A percentile compares a stretch with the other conserved stretches of the same genome.
Evolutionary conservation across 2,329 filamentous ascomycete genomes (phyloP).

Genomic region (Amauroascus verrucosus): DNA sequence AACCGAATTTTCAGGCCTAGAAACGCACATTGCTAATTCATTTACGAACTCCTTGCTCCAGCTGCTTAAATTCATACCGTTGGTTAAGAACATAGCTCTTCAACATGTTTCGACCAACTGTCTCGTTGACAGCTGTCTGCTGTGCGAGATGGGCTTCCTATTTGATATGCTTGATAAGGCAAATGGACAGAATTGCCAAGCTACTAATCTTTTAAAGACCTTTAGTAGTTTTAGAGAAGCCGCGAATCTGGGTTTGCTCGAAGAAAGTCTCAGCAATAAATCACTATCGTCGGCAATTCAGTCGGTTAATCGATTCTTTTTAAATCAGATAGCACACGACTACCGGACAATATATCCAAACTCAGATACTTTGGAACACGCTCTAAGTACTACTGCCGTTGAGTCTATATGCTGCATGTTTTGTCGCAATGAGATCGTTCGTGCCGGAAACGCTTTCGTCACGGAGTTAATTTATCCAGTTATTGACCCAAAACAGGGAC

Average conservation of each 20-base stretch:
- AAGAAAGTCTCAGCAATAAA: slow-evolving; percentile 66
- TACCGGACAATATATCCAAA: slow-evolving; percentile 57
- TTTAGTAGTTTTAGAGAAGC: slow-evolving; percentile 75
- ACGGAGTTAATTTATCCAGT: slow-evolving; percentile 77
- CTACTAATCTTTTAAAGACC: slow-evolving; percentile 85
- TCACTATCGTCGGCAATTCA: slow-evolving; percentile 76
- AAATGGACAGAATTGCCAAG: slow-evolving; percentile 85
- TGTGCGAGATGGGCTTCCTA: slow-evolving; percentile 90
- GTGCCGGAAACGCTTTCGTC: slow-evolving; percentile 66
- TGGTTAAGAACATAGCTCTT: slow-evolving; percentile 77
- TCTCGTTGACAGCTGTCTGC: slow-evolving; percentile 67
- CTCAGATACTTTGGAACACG: slow-evolving; percentile 59
- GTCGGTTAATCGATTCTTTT: slow-evolving; percentile 70
- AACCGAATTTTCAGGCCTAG: slow-evolving; percentile 79
- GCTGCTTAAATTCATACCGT: slow-evolving; percentile 78
- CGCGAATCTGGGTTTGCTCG: slow-evolving; percentile 65
- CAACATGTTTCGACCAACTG: slow-evolving; percentile 82
- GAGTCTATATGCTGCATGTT: slow-evolving; percentile 67
- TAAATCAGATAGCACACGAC: slow-evolving; percentile 70
- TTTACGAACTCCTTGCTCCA: slow-evolving; percentile 91
- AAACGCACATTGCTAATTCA: slow-evolving; percentile 93
- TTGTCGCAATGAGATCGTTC: slow-evolving; percentile 75
- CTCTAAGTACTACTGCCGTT: slow-evolving; percentile 38
- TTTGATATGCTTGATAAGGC: slow-evolving; percentile 99
- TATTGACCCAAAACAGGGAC: slow-evolving; percentile 42